Evolutionary conservation across 371 early-diverging fungal genomes (phyloP), one percentile per base, ranked within the genome.

Genomic region (Mucor indicus): DNA sequence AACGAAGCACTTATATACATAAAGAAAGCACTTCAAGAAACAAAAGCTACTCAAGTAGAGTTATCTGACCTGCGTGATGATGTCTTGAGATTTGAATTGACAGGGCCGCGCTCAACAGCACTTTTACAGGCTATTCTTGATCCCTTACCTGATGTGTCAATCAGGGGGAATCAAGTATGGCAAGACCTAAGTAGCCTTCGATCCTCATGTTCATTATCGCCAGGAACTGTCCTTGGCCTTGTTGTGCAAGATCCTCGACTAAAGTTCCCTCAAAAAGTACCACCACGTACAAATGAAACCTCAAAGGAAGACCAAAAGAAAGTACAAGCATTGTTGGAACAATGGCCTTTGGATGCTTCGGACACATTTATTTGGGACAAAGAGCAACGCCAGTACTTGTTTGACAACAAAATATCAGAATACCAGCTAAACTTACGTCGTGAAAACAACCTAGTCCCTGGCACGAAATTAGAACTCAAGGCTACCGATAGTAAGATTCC

Each of bases 91-190:
- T 90, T 90, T 62, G 87, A 90, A 41, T 69, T 92, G 27, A 81
- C 84, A 1, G 92, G 92, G n/a, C 90, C 91, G 12, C 71, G 89
- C 8, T 72, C 87, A 7, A 84, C 86, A 5, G 85, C 90, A 13
- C 55, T 89, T 4, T 59, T 92, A 38, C 77, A 78, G 32, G 71
- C 84, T 2, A 67, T 79, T 21, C 47, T 89, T 13, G 62, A 75
- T 16, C 64, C 72, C 12, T 46, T 59, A 1, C 41, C 38, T 1
- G 62, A 56, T 42, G 21, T 24, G 4, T 12, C 11, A 1, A n/a
- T 19, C 7, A 39, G 38, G 10, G 48, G 48, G 5, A 43, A 42
- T 16, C 42, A 67, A 53, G 29, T 69, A 0, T 87, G 88, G 88
- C 50, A 62, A 11, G 47, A 60, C 2, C 44, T 90, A 13, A 42